Conservation (phyloP, 306 rosid species). For the Hylodesmum podocarpum region DNA sequence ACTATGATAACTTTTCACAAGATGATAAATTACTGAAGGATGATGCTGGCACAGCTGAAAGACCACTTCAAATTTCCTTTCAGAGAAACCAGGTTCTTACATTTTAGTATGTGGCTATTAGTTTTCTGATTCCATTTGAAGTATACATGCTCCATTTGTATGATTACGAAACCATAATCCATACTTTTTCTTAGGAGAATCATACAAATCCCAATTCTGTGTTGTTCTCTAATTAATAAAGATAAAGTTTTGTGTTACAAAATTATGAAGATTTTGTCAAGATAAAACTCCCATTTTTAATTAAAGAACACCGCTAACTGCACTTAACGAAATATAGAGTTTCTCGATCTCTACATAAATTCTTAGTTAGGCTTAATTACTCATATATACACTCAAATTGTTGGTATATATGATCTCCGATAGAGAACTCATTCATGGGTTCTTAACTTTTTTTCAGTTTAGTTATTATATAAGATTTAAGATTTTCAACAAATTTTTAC, state of each 20-base stretch:
- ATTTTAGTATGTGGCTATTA: neutral
- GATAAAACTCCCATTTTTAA: no score
- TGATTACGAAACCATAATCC: neutral
- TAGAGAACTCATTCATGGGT: neutral
- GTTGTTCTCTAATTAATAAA: no score
- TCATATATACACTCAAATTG: neutral
- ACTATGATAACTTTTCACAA: slow-evolving; percentile 4
- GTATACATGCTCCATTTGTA: neutral
- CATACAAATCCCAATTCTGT: no score
- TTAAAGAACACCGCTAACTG: no score
- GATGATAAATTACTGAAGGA: slow-evolving; percentile 9
- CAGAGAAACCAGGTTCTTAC: slow-evolving; percentile 41
- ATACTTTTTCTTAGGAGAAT: neutral
- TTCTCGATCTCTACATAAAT: no score
- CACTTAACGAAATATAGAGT: no score
- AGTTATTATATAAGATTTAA: neutral
- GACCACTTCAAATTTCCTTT: slow-evolving; percentile 27
- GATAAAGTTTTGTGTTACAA: no score
- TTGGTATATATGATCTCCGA: neutral
- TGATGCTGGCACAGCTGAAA: slow-evolving; percentile 29
- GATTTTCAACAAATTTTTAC: neutral
- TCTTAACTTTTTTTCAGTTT: neutral
- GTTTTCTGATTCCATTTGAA: neutral
- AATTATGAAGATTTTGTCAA: no score
- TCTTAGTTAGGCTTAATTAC: neutral